Evolutionary conservation across 768 basidiomycete species (phyloP).

Genomic region (Lactarius evosmus): DNA sequence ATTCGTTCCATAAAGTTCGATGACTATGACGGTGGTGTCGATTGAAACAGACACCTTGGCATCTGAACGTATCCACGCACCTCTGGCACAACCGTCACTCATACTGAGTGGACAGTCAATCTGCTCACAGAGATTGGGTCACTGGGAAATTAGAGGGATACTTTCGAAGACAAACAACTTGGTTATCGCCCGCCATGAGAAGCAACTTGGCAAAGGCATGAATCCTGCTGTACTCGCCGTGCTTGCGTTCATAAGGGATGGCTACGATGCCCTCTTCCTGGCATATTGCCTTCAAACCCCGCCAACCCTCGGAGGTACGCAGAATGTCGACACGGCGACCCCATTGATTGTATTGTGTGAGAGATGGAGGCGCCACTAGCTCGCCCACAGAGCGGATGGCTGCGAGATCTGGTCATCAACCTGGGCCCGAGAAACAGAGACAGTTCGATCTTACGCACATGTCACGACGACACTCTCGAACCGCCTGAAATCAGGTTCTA

Average conservation of each 20-base stretch:
- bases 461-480: constrained; percentile 56
- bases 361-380: constrained; percentile 46
- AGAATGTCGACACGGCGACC: constrained; percentile 63
- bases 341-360: constrained; percentile 75
- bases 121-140: constrained; percentile 33
- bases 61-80: constrained; percentile 31
- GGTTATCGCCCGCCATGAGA: constrained; percentile 59
- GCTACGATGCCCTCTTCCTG: constrained; percentile 64
- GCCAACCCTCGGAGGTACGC: constrained; percentile 72
- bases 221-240: constrained; percentile 55
- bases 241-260: constrained; percentile 65
- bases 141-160: neutral
- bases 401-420: constrained; percentile 30
- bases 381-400: constrained; percentile 50
- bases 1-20: constrained; percentile 61
- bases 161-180: constrained; percentile 45
- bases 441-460: constrained; percentile 36
- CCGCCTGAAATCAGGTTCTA: constrained; percentile 58
- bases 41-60: neutral
- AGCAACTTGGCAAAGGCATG: constrained; percentile 65
- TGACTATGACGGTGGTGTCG: constrained; percentile 37
- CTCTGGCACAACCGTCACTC: constrained; percentile 74
- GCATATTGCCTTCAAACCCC: constrained; percentile 56
- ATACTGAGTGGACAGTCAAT: constrained; percentile 73
- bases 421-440: neutral